phyloP scores from a whole-genome alignment of 2,329 filamentous ascomycete species.

The Fusarium chuoi region DNA sequence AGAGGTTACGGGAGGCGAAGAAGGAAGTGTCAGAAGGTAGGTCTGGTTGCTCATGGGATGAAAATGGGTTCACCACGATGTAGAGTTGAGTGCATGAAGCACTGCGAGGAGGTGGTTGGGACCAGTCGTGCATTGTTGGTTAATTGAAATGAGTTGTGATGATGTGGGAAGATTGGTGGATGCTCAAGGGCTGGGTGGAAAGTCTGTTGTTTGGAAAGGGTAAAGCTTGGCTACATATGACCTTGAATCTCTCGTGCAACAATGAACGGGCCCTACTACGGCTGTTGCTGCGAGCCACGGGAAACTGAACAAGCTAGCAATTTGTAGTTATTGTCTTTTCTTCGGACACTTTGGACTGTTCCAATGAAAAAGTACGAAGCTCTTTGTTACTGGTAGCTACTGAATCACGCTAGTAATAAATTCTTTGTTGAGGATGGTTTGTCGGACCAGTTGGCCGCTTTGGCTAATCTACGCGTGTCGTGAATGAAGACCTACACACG shows the following conservation, averaged over 20 bases:
- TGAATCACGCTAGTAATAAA: accelerated
- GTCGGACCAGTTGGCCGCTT: no score
- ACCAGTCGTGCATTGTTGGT: not conserved
- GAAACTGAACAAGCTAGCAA: not conserved
- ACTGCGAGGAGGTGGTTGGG: not conserved
- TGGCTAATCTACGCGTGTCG: no score
- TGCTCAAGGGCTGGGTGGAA: not conserved
- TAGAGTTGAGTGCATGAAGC: not conserved
- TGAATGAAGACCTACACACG: not conserved
- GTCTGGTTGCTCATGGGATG: not conserved
- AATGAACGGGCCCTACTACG: no score
- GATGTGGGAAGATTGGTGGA: accelerated
- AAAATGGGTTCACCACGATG: not conserved
- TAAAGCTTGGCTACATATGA: accelerated
- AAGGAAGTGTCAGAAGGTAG: not conserved
- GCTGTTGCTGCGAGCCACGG: no score
- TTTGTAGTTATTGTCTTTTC: not conserved
- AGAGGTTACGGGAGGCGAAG: not conserved
- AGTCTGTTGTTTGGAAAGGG: not conserved
- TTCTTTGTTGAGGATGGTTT: not conserved
- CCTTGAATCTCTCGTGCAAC: accelerated
- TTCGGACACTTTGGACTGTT: accelerated
- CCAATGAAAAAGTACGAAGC: accelerated
- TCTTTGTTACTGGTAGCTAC: not conserved
- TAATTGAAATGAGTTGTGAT: no score